A percentile compares a stretch with the other conserved stretches of the same genome.
Conservation (phyloP, 2,329 filamentous ascomycete species). For the Beauveria asiatica region DNA sequence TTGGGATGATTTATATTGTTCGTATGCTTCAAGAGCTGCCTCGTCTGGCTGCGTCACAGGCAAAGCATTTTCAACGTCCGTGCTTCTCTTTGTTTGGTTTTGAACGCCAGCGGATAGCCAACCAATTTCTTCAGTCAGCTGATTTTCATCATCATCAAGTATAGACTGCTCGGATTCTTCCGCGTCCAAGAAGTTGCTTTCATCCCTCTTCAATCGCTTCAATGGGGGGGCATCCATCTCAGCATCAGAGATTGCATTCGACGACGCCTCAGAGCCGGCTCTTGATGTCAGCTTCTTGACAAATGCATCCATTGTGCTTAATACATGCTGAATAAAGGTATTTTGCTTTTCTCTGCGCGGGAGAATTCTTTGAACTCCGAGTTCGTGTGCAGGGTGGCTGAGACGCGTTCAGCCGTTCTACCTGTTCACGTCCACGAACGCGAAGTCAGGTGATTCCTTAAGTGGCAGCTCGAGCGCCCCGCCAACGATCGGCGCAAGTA, state of each 20-base stretch:
- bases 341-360: neutral
- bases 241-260: neutral
- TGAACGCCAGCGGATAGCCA: slow-evolving; percentile 5
- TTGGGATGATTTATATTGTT: slow-evolving; percentile 55
- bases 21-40: slow-evolving; percentile 72
- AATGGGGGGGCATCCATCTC: slow-evolving; percentile 13
- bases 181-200: slow-evolving; percentile 16
- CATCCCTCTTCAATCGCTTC: slow-evolving; percentile 25
- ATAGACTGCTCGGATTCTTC: slow-evolving; percentile 17
- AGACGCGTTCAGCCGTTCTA: neutral
- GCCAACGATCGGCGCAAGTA: neutral
- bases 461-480: slow-evolving; percentile 1
- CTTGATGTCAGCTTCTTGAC: slow-evolving; percentile 13
- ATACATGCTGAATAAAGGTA: neutral
- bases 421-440: neutral
- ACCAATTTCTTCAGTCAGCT: slow-evolving; percentile 17
- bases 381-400: neutral
- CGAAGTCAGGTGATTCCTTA: slow-evolving; percentile 10
- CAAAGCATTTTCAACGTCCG: slow-evolving; percentile 45
- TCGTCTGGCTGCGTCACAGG: slow-evolving; percentile 58
- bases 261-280: neutral
- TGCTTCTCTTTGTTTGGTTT: slow-evolving; percentile 15
- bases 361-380: neutral
- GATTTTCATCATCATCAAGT: slow-evolving; percentile 15
- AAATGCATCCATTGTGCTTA: slow-evolving; percentile 2